Evolutionary conservation across 176 grass and related monocot species (phyloP), one percentile per base, ranked within the genome.

Genomic region (Dactylis glomerata): DNA sequence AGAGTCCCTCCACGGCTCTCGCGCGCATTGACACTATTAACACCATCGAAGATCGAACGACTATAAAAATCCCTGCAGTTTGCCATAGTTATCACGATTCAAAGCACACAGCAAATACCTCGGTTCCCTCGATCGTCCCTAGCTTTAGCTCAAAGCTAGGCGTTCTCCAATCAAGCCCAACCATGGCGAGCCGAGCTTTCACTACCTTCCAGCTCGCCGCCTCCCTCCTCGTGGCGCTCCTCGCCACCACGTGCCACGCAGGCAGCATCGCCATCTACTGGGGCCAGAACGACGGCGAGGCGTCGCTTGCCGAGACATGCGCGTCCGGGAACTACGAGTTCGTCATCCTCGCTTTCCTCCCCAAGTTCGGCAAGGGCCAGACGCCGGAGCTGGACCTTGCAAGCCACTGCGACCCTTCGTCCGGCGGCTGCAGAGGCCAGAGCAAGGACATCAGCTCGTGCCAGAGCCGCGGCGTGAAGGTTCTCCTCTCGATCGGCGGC

Each of bases 401-500:
- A 7, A 69, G 90, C 68, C 93, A 95, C 86, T 95, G 93, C 79
- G 83, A 90, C 68, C 82, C 93, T 22, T 73, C 68, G 6, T 86
- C 87, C 0, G 72, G 81, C 15, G 82, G 82, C 5, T 95, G 93
- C 78, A 81, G 75, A 46, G 56, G 45, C 10, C 66, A 90, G 36
- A 90, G 85, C 68, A 40, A 78, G 32, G 93, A 95, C 86, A 88
- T 95, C 34, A 17, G 4, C 1, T 36, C 78, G 32, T 95, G 92
- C 75, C 90, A 90, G 61, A 1, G 87, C 59, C 69, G 32, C 5
- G 90, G 90, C 27, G 38, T 94, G 45, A 94, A 92, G 86, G 93
- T 95, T 27, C 57, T 95, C 1, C 90, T 95, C 65, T 95, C 93
- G 17, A 77, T 95, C 70, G 93, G 90, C 27, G 93, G 93, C 51